Conservation (phyloP, 495 filamentous ascomycete genomes). For the Aspergillus sclerotiicarbonarius region DNA sequence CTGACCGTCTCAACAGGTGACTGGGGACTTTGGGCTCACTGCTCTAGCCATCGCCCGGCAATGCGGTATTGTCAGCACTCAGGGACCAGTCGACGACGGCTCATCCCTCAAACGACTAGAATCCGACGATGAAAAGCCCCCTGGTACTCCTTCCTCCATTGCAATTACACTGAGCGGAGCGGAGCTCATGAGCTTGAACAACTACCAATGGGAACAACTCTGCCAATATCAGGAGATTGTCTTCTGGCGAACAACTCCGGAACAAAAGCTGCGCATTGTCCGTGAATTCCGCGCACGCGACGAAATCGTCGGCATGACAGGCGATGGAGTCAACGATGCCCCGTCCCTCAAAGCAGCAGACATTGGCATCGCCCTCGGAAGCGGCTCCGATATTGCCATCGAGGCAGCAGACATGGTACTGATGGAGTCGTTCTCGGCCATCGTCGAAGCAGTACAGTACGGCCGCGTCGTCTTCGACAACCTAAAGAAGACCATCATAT, state of each 20-base stretch:
- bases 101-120: constrained; percentile 9
- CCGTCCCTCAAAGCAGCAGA: constrained; percentile 55
- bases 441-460: constrained; percentile 65
- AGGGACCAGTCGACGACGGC: constrained; percentile 16
- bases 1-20: constrained; percentile 27
- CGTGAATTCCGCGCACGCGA: constrained; percentile 57
- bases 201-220: constrained; percentile 56
- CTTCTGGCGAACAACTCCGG: constrained; percentile 68
- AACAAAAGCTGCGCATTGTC: constrained; percentile 75
- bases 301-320: constrained; percentile 51
- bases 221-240: constrained; percentile 63
- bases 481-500: constrained; percentile 54
- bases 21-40: constrained; percentile 67
- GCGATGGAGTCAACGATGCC: constrained; percentile 60
- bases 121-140: constrained; percentile 14
- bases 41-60: constrained; percentile 63
- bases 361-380: constrained; percentile 52
- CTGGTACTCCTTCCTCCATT: constrained; percentile 31
- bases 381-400: constrained; percentile 60
- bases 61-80: constrained; percentile 57
- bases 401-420: constrained; percentile 72
- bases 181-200: constrained; percentile 57
- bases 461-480: constrained; percentile 57
- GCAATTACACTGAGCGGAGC: constrained; percentile 50
- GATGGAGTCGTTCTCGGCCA: constrained; percentile 61